Percentiles rank a stretch among this genome's conserved stretches.
Conservation (phyloP, 768 basidiomycete genomes). For the Boletus pseudo-olivaceus region DNA sequence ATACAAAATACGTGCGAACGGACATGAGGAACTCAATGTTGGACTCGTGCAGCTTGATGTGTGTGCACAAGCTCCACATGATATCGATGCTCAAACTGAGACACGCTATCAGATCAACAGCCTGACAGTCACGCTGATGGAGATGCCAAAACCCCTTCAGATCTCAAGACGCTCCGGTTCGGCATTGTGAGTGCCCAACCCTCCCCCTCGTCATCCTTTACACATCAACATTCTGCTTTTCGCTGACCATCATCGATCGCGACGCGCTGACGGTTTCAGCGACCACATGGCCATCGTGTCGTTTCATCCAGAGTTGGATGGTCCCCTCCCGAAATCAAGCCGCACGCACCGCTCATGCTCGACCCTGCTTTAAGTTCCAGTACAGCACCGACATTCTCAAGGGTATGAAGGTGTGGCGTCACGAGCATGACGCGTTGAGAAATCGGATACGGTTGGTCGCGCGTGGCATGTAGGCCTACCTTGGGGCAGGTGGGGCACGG, state of each 20-base stretch:
- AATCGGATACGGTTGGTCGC: neutral
- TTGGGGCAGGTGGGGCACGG: constrained; percentile 65
- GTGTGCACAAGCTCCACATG: constrained; percentile 1
- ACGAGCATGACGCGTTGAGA: neutral
- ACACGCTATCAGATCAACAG: constrained; percentile 46
- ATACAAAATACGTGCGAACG: neutral
- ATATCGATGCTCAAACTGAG: neutral
- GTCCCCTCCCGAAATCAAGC: constrained; percentile 70
- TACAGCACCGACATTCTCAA: constrained; percentile 61
- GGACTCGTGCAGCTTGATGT: constrained; percentile 16
- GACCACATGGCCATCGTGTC: constrained; percentile 76
- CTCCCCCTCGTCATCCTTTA: neutral
- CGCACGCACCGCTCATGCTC: constrained; percentile 56
- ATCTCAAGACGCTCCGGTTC: constrained; percentile 47
- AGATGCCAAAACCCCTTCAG: constrained; percentile 48
- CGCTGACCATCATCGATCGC: neutral
- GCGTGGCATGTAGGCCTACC: constrained; percentile 51
- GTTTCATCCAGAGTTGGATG: constrained; percentile 66
- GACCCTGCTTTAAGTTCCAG: constrained; percentile 58
- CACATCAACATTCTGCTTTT: neutral
- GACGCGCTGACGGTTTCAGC: constrained; percentile 15
- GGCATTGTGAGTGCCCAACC: constrained; percentile 43
- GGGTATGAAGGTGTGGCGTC: constrained; percentile 55
- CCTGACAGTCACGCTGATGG: constrained; percentile 45
- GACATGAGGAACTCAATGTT: neutral